Conservation (phyloP, 2,329 filamentous ascomycete species). For the Botrytis galanthina region DNA sequence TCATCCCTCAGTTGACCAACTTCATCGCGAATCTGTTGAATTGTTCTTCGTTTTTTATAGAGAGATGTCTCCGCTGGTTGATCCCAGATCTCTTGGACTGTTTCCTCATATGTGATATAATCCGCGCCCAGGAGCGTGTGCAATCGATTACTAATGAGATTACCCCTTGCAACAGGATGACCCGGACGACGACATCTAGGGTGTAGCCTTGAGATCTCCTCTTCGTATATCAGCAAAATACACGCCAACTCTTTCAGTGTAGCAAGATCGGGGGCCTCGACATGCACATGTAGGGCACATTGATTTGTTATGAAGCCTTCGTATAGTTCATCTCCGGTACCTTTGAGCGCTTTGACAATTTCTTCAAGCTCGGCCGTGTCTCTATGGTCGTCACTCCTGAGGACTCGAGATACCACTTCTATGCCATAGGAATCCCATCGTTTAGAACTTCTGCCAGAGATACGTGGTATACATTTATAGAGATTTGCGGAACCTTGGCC, state of each 20-base stretch:
- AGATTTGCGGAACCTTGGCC: constrained; percentile 31
- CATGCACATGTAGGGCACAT: constrained; percentile 33
- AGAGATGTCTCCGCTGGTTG: neutral
- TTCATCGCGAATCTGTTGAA: constrained; percentile 5
- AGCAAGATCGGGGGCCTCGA: constrained; percentile 27
- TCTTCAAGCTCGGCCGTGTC: constrained; percentile 23
- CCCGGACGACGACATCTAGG: constrained; percentile 29
- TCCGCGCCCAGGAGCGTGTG: neutral
- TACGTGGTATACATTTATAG: constrained; percentile 26
- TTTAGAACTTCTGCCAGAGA: neutral
- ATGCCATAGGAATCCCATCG: constrained; percentile 34
- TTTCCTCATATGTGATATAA: neutral
- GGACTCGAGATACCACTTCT: constrained; percentile 29
- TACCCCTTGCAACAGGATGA: constrained; percentile 21
- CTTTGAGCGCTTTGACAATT: constrained; percentile 23
- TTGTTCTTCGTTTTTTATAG: neutral
- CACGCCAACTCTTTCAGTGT: constrained; percentile 29
- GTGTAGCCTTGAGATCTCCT: constrained; percentile 31
- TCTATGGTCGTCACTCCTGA: constrained; percentile 15
- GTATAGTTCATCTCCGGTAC: constrained; percentile 11
- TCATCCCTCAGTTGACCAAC: neutral
- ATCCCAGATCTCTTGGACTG: neutral
- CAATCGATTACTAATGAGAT: constrained; percentile 29
- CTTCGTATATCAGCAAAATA: constrained; percentile 33
- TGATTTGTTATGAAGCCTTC: constrained; percentile 33